Percentiles rank a stretch among this genome's conserved stretches.
These are phyloP conservation scores for Fusarium ramigenum DNA, from an alignment of 2,329 filamentous ascomycete species.

Conservation along the genomic window DNA sequence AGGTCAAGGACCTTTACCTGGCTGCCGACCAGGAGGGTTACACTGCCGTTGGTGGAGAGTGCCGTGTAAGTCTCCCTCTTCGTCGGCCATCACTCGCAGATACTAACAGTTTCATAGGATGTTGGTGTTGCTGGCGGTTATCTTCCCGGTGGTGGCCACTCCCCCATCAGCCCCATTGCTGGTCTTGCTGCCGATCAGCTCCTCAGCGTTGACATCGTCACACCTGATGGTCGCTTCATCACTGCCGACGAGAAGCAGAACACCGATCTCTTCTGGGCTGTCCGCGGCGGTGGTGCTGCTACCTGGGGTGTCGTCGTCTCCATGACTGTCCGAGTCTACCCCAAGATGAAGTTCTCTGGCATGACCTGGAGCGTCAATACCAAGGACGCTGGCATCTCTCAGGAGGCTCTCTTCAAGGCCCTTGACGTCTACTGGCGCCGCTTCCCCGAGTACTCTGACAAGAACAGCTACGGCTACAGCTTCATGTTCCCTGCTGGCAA, in stretches of 20 bases:
- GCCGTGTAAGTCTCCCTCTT: constrained; percentile 34
- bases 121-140: constrained; percentile 70
- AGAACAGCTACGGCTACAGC: constrained; percentile 41
- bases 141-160: constrained; percentile 68
- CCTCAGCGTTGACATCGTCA: constrained; percentile 64
- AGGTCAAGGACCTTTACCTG: constrained; percentile 56
- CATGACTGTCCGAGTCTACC: constrained; percentile 49
- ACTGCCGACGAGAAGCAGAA: constrained; percentile 55
- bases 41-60: constrained; percentile 64
- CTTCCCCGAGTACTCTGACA: constrained; percentile 40
- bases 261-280: constrained; percentile 68
- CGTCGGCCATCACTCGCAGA: rapidly evolving
- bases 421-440: constrained; percentile 40
- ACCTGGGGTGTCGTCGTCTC: constrained; percentile 57
- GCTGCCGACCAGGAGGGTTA: constrained; percentile 57
- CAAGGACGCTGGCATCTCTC: constrained; percentile 32
- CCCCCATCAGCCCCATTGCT: constrained; percentile 58
- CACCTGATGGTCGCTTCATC: constrained; percentile 57
- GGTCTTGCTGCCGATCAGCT: constrained; percentile 69
- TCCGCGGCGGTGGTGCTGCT: constrained; percentile 64
- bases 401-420: constrained; percentile 45
- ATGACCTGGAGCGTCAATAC: constrained; percentile 43
- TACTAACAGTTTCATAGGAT: constrained; percentile 39
- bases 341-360: constrained; percentile 46
- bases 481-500: constrained; percentile 36